These are phyloP conservation scores for Candida tallmaniae DNA, from an alignment of 805 yeast genomes.

Conservation along the genomic window DNA sequence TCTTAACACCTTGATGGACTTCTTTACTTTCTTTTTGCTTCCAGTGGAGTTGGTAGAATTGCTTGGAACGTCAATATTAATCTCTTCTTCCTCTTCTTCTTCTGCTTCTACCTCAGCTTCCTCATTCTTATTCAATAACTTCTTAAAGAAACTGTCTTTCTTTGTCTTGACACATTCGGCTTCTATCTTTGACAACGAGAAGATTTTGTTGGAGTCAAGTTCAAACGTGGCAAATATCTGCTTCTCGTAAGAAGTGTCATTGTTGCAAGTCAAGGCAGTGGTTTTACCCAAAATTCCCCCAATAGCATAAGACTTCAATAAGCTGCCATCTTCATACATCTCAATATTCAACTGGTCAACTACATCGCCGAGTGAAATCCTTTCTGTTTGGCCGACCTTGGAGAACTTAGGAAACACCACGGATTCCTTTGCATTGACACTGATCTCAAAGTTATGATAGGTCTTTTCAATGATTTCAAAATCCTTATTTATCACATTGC, in stretches of 20 bases:
- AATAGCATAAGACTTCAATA: conserved; percentile 23
- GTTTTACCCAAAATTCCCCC: conserved; percentile 22
- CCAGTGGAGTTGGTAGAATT: conserved; percentile 14
- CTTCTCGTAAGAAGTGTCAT: conserved; percentile 17
- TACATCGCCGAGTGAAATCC: conserved; percentile 34
- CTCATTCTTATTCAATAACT: conserved; percentile 20
- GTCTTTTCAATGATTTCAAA: conserved; percentile 57
- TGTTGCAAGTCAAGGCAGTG: conserved; percentile 38
- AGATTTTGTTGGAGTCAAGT: conserved; percentile 47
- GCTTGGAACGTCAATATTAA: conserved; percentile 14
- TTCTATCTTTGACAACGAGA: conserved; percentile 41
- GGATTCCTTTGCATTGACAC: conserved; percentile 16
- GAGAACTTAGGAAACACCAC: conserved; percentile 48
- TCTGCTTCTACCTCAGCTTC: conserved; percentile 13
- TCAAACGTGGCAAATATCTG: conserved; percentile 38
- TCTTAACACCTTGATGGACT: conserved; percentile 14
- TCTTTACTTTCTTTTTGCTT: conserved; percentile 17
- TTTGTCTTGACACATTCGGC: conserved; percentile 41
- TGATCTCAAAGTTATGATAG: conserved; percentile 43
- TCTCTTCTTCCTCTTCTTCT: conserved; percentile 7
- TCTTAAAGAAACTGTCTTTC: conserved; percentile 20
- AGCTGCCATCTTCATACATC: conserved; percentile 36
- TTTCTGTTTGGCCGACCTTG: conserved; percentile 25
- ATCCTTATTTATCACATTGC: conserved; percentile 49
- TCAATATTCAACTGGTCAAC: conserved; percentile 24